phyloP scores from a whole-genome alignment of 805 yeast genomes.

The Yarrowia sp. region DNA sequence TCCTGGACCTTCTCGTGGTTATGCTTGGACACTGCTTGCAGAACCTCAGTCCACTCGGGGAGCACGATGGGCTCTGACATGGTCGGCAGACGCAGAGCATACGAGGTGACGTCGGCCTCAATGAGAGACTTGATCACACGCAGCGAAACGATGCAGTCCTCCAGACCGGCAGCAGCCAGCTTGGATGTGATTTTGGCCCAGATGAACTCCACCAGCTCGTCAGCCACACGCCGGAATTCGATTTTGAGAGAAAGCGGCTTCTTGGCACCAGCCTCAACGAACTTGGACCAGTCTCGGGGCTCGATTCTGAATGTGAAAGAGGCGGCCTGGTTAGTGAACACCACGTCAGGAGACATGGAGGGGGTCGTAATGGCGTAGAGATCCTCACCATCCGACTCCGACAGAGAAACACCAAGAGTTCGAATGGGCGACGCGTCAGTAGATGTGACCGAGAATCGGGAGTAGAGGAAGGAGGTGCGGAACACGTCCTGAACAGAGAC shows the following conservation, averaged over 20 bases:
- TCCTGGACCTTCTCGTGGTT: constrained; percentile 7
- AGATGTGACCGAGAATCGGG: constrained; percentile 69
- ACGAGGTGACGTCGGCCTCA: constrained; percentile 20
- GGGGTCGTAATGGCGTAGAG: constrained; percentile 41
- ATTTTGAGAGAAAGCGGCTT: constrained; percentile 30
- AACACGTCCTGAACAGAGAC: constrained; percentile 82
- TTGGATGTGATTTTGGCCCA: constrained; percentile 27
- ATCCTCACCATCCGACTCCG: constrained; percentile 45
- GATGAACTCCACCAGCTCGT: constrained; percentile 27
- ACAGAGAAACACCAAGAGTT: constrained; percentile 54
- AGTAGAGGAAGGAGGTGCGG: constrained; percentile 53
- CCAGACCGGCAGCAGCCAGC: constrained; percentile 7
- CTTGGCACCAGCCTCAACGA: constrained; percentile 39
- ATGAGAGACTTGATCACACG: constrained; percentile 26
- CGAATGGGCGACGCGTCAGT: constrained; percentile 41
- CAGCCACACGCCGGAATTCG: constrained; percentile 32
- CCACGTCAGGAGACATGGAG: constrained; percentile 40
- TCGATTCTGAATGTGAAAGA: constrained; percentile 57
- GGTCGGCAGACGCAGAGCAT: constrained; percentile 28
- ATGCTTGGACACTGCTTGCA: constrained; percentile 13
- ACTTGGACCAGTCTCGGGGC: constrained; percentile 39
- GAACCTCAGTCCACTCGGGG: constrained; percentile 1
- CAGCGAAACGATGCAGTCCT: constrained; percentile 24
- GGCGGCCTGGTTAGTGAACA: constrained; percentile 70
- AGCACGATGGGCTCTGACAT: constrained; percentile 7